phyloP scores from a whole-genome alignment of 192 early-diverging fungal genomes.

The Lunasporangiospora selenospora region DNA sequence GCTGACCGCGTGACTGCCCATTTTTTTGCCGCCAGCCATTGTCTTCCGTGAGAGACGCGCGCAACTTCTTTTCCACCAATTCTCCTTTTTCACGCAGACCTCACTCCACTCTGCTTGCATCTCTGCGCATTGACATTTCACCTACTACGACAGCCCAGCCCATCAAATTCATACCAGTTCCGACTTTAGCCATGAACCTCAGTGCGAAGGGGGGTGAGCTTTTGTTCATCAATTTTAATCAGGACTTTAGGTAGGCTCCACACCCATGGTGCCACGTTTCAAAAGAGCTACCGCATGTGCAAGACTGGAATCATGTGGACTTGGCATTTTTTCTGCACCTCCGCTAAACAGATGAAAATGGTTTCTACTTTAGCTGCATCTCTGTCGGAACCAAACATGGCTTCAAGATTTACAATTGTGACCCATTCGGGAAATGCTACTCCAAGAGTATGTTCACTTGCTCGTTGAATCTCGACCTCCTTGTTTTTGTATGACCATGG shows the following conservation, averaged over 20 bases:
- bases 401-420: constrained; percentile 97
- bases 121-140: too few species aligned
- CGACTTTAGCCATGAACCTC: constrained; percentile 83
- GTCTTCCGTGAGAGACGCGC: too few species aligned
- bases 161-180: too few species aligned
- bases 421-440: constrained; percentile 96
- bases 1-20: too few species aligned
- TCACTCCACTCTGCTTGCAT: too few species aligned
- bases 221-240: constrained; percentile 85
- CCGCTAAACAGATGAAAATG: background rate
- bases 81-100: too few species aligned
- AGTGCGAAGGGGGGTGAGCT: constrained; percentile 68
- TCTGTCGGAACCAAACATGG: constrained; percentile 86
- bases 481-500: too few species aligned
- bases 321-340: background rate
- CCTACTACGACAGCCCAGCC: too few species aligned
- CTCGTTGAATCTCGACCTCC: background rate
- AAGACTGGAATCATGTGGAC: background rate
- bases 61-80: too few species aligned
- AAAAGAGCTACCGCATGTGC: background rate
- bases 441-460: constrained; percentile 65
- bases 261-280: background rate
- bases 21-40: too few species aligned
- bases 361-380: constrained; percentile 70
- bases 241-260: constrained; percentile 68